These are phyloP conservation scores for Daldinia concentrica DNA, from an alignment of 495 filamentous ascomycete genomes.

Conservation along the genomic window DNA sequence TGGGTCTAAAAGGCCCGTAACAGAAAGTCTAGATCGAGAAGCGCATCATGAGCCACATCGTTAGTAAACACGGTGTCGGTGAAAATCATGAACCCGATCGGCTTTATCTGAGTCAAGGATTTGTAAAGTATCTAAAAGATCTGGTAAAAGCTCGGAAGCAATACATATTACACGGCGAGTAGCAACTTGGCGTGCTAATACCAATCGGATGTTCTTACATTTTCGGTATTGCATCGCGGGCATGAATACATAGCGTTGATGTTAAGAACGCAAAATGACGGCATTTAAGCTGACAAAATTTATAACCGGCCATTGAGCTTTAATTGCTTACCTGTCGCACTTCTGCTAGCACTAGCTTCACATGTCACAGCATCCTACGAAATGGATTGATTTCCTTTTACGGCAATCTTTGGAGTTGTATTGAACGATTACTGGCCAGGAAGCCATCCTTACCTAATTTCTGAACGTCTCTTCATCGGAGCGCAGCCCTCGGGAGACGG, in stretches of 20 bases:
- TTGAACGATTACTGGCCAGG: neutral
- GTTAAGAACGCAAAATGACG: too few species aligned
- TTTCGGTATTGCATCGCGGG: neutral
- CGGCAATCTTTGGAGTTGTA: neutral
- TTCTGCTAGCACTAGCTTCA: neutral
- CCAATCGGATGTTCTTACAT: neutral
- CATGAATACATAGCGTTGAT: neutral
- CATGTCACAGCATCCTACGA: neutral
- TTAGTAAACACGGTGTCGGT: neutral
- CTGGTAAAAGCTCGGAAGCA: neutral
- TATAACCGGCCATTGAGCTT: neutral
- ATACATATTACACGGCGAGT: neutral
- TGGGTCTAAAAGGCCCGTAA: neutral
- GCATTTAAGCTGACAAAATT: neutral
- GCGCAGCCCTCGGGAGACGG: neutral
- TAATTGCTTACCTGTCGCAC: neutral
- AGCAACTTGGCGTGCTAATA: neutral
- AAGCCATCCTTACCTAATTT: neutral
- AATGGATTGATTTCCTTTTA: neutral
- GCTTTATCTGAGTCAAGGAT: neutral
- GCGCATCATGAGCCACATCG: neutral
- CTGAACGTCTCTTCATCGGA: neutral
- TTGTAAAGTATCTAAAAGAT: neutral
- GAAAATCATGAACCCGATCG: neutral
- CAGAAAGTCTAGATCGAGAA: neutral